phyloP scores from a whole-genome alignment of 169 alveolate species.

The Cryptosporidium sp. region DNA sequence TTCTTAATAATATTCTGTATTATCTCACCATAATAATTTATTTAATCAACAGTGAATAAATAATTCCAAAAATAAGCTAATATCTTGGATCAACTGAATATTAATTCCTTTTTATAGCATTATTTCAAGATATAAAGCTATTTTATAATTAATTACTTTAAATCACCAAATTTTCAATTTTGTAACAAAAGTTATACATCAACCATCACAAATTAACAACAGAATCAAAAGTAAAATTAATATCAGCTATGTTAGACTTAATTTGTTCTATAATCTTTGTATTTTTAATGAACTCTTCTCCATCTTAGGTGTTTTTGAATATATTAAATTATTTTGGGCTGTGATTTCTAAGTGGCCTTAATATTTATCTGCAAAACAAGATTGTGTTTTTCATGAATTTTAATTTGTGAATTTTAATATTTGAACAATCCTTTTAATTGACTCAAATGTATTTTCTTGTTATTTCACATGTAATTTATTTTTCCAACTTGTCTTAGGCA shows the following conservation, averaged over 20 bases:
- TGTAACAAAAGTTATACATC: neutral
- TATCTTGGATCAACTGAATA: neutral
- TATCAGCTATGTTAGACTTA: too few species aligned
- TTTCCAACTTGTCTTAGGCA: neutral
- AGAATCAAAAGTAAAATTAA: too few species aligned
- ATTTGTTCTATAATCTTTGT: too few species aligned
- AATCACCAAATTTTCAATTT: neutral
- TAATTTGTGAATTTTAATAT: neutral
- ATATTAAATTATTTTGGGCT: neutral
- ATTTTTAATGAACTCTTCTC: neutral
- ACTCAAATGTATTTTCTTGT: neutral
- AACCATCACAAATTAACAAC: neutral
- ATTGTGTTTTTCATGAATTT: too few species aligned
- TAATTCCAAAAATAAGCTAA: neutral
- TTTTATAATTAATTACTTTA: neutral
- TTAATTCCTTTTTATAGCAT: neutral
- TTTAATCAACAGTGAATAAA: neutral
- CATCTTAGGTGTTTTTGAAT: neutral
- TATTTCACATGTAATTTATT: neutral
- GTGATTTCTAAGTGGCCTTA: too few species aligned
- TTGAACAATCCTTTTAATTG: too few species aligned
- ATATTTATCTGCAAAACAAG: neutral
- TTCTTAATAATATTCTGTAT: neutral
- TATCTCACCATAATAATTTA: neutral
- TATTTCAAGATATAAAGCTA: neutral